These are phyloP conservation scores for Lentinula boryana DNA, from an alignment of 768 basidiomycete genomes.

Conservation along the genomic window DNA sequence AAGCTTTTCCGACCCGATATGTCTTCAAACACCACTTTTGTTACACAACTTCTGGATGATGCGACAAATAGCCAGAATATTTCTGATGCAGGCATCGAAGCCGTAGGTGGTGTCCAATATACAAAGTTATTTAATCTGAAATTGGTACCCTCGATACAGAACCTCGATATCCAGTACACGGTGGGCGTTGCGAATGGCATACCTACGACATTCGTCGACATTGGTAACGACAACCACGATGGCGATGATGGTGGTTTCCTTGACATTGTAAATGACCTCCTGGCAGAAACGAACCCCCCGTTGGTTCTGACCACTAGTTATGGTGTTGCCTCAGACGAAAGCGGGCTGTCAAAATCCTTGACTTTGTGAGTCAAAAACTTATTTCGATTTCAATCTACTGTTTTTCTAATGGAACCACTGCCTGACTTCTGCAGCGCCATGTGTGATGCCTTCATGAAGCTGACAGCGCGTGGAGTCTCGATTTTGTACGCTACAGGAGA, in stretches of 20 bases:
- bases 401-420: too few species aligned
- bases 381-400: too few species aligned
- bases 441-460: conserved; percentile 18
- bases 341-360: conserved; percentile 1
- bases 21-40: conserved; percentile 16
- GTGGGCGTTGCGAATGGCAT: conserved; percentile 20
- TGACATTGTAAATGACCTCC: conserved; percentile 2
- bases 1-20: conserved; percentile 19
- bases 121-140: not conserved
- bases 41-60: conserved; percentile 18
- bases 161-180: conserved; percentile 14
- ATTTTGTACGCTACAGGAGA: conserved; percentile 32
- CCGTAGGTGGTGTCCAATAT: conserved; percentile 11
- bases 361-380: not conserved
- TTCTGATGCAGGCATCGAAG: conserved; percentile 21
- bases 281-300: conserved; percentile 15
- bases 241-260: conserved; percentile 13
- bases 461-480: conserved; percentile 39
- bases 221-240: conserved; percentile 13
- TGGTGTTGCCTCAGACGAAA: conserved; percentile 39
- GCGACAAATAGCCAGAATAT: conserved; percentile 20
- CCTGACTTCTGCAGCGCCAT: not conserved
- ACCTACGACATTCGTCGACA: conserved; percentile 18
- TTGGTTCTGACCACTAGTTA: conserved; percentile 45
- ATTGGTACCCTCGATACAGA: conserved; percentile 4